Percentiles rank a stretch among this genome's conserved stretches.
Evolutionary conservation across 495 filamentous ascomycete genomes (phyloP).

Genomic region (Lentithecium fluviatile): DNA sequence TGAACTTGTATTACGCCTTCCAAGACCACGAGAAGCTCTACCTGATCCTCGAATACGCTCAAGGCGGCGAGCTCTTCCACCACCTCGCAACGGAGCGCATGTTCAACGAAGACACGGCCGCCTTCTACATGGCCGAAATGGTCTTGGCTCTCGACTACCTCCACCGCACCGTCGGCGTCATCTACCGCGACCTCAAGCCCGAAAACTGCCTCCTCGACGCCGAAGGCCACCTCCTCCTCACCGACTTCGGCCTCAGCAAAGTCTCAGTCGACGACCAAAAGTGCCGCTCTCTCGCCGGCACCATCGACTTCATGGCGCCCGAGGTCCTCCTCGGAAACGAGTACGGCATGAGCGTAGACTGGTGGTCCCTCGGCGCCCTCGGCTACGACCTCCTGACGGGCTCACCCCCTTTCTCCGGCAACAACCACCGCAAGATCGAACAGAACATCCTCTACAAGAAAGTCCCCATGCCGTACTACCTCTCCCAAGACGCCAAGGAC

Average conservation of each 20-base stretch:
- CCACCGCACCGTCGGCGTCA: conserved; percentile 84
- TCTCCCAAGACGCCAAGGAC: conserved; percentile 87
- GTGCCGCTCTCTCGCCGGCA: conserved; percentile 87
- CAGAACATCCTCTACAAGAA: conserved; percentile 93
- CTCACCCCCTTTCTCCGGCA: conserved; percentile 80
- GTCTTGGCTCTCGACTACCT: conserved; percentile 90
- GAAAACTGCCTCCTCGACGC: conserved; percentile 95
- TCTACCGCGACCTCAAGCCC: conserved; percentile 96
- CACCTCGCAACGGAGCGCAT: conserved; percentile 87
- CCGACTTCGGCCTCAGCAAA: conserved; percentile 95
- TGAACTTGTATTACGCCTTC: conserved; percentile 97
- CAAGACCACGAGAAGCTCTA: conserved; percentile 98
- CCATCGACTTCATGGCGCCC: conserved; percentile 97
- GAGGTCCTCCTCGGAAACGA: conserved; percentile 81
- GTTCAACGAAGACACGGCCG: conserved; percentile 82
- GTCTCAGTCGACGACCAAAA: conserved; percentile 76
- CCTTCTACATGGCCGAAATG: conserved; percentile 99
- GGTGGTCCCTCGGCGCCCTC: conserved; percentile 95
- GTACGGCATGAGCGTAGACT: conserved; percentile 93
- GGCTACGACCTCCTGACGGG: conserved; percentile 91
- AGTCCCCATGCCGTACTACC: conserved; percentile 78
- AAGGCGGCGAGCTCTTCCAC: conserved; percentile 91
- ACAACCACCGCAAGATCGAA: conserved; percentile 88
- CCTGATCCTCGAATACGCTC: conserved; percentile 96
- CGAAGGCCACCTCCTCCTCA: conserved; percentile 88